Base-by-base conservation (phyloP, 2,329 filamentous ascomycete genomes). In the Mycosphaerelloides madeirae region DNA sequence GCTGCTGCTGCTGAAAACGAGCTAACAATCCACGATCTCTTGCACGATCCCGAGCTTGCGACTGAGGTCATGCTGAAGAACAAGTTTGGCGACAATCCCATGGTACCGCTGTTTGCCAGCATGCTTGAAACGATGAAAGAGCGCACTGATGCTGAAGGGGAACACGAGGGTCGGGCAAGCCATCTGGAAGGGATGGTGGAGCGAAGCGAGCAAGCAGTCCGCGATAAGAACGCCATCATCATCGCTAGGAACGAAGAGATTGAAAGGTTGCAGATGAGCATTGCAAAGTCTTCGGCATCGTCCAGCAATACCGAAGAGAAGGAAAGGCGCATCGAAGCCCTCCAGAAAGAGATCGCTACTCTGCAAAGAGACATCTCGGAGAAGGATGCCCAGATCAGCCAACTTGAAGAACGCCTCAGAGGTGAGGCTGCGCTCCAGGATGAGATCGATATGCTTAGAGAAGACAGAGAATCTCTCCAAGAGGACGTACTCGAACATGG, bases 181-280 rank as follows among this genome's bases (percentile, higher is more conserved):
- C 50, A 59, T 29, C 56, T 57, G 28, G 57, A 60, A 31, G 48
- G 52, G 33, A 41, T 50, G 7, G 60, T 64, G 12, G 54, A 62
- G n/a, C 71, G 79, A 31, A 90, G 88, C 59, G 83, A 90, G 53
- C 73, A 74, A 1, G 81, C 82, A 31, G 89, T 96, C 41, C 80
- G 87, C 42, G 77, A 76, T 12, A 71, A 96, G 4, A 78, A 79
- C 19, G 77, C 79, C 44, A 83, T 84, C 63, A 73, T 87, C 60
- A 85, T 83, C 13, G 86, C 93, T 44, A 78, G 83, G 58, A 87
- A 91, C n/a, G 90, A 95, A 58, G 90, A 97, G 67, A 85, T 96
- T 46, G 88, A 94, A 57, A 82, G 79, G 3, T 71, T 97, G 48
- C 80, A 84, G 39, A 87, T 95, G 44, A 86, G 90, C 53, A 71